These are phyloP conservation scores for Protomyces gravidus DNA, from an alignment of 1,139 yeast genomes.

Conservation along the genomic window DNA sequence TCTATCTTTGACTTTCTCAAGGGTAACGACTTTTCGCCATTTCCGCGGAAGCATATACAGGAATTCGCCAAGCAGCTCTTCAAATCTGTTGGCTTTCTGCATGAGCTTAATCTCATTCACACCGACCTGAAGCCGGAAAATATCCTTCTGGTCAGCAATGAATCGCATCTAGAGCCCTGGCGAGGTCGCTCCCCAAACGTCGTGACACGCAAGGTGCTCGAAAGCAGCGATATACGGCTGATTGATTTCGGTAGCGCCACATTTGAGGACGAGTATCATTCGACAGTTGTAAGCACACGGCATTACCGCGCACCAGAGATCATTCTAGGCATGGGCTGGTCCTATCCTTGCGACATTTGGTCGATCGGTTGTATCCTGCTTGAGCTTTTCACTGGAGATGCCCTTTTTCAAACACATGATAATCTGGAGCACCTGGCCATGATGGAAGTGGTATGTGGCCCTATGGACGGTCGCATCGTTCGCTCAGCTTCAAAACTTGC, in stretches of 20 bases:
- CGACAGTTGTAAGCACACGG: constrained; percentile 80
- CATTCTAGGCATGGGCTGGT: constrained; percentile 86
- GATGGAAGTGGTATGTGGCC: constrained; percentile 71
- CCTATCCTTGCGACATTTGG: constrained; percentile 95
- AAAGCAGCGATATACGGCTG: constrained; percentile 75
- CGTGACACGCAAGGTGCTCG: constrained; percentile 49
- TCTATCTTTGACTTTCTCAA: constrained; percentile 88
- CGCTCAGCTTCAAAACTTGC: constrained; percentile 28
- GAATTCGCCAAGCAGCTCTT: constrained; percentile 81
- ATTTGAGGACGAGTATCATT: constrained; percentile 89
- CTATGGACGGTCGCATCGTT: constrained; percentile 16
- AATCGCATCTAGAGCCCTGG: constrained; percentile 9
- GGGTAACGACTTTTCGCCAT: constrained; percentile 59
- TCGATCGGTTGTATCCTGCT: constrained; percentile 90
- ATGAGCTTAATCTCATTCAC: constrained; percentile 83
- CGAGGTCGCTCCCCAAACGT: constrained; percentile 5
- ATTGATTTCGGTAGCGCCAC: constrained; percentile 97
- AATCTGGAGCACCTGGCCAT: constrained; percentile 89
- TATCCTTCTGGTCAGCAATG: constrained; percentile 55
- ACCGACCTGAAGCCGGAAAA: constrained; percentile 96
- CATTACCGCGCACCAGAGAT: constrained; percentile 98
- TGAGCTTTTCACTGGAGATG: constrained; percentile 92
- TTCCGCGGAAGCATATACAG: constrained; percentile 78
- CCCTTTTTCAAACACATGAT: constrained; percentile 90
- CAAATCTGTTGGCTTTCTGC: constrained; percentile 80